Conservation (phyloP, 2,329 filamentous ascomycete species). For the Tolypocladium album region DNA sequence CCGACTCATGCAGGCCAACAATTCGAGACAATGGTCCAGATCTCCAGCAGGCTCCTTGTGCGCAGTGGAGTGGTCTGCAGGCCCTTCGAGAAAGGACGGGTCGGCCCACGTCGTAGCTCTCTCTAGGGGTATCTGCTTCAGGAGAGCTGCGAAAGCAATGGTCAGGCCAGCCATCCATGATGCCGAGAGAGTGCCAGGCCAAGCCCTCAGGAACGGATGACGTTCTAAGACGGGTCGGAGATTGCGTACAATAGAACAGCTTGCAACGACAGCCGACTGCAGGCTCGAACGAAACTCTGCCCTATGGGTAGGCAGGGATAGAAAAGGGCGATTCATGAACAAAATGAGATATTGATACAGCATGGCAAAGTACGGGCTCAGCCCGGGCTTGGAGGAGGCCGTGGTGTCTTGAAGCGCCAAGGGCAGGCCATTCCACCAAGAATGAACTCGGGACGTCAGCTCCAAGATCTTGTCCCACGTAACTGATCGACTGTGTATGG, state of each 20-base stretch:
- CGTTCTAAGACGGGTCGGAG: neutral
- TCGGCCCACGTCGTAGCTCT: neutral
- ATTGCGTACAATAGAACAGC: neutral
- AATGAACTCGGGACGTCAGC: neutral
- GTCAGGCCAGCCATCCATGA: conserved; percentile 26
- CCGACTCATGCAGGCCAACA: neutral
- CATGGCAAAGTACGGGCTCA: neutral
- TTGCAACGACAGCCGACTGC: neutral
- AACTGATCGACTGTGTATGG: neutral
- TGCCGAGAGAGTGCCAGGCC: conserved; percentile 23
- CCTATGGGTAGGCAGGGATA: neutral
- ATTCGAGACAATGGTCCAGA: neutral
- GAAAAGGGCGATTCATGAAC: neutral
- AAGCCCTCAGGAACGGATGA: conserved; percentile 15
- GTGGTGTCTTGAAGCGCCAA: neutral
- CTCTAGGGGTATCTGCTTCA: conserved; percentile 2
- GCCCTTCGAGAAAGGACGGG: neutral
- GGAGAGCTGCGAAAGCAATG: conserved; percentile 20
- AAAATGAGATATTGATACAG: neutral
- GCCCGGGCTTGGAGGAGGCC: neutral
- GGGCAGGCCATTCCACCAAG: neutral
- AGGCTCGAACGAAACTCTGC: neutral
- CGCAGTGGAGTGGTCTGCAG: neutral
- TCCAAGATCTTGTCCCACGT: neutral
- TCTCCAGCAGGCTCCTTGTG: neutral